Conservation (phyloP, 345 rosid genomes). For the Cardiospermum halicacabum region DNA sequence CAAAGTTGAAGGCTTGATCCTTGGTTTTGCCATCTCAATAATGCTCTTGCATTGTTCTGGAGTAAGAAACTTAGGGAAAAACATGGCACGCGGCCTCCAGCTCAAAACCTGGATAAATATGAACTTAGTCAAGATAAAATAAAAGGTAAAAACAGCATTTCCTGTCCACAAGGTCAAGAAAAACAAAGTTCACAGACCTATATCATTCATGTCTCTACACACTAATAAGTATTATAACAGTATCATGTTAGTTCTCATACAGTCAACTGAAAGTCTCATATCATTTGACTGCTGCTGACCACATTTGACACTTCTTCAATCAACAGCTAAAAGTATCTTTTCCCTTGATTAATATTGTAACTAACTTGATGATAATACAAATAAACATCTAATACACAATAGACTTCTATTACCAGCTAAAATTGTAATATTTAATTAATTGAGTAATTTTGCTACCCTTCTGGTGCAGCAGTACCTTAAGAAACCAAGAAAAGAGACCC, state of each 20-base stretch:
- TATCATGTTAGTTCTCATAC: background rate
- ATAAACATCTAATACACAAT: background rate
- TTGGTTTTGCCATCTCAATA: constrained; percentile 38
- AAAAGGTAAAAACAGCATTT: background rate
- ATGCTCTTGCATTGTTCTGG: constrained; percentile 53
- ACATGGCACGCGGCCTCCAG: constrained; percentile 62
- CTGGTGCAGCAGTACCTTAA: too few species aligned
- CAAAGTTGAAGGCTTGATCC: constrained; percentile 50
- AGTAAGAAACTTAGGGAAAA: constrained; percentile 54
- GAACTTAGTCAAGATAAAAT: background rate
- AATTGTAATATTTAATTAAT: background rate
- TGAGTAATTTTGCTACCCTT: too few species aligned
- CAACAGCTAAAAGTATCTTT: background rate
- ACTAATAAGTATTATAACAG: background rate
- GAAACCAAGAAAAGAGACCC: background rate
- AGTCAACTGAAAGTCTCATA: background rate
- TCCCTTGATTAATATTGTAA: background rate
- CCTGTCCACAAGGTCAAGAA: background rate
- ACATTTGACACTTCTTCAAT: background rate
- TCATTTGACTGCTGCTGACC: background rate
- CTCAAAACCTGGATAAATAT: constrained; percentile 49
- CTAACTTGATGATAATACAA: background rate
- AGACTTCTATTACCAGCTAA: background rate
- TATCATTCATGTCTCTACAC: background rate
- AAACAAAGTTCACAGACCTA: background rate